Percentiles rank a stretch among this genome's conserved stretches.
phyloP scores from a whole-genome alignment of 176 grass and related monocot species.

The Pontederia paniculata region DNA sequence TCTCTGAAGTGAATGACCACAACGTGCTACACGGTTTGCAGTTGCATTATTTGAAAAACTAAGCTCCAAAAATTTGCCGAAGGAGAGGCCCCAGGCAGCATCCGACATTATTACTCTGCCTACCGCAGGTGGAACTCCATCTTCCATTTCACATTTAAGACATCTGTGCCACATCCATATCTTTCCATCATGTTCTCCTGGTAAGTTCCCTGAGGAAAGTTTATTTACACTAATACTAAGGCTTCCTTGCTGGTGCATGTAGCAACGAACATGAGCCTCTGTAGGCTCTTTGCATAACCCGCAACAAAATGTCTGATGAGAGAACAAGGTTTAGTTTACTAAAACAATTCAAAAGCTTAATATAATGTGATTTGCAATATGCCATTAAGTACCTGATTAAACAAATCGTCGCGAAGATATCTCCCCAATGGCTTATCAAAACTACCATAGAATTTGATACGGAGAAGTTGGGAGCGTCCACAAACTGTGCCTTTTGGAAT shows the following conservation, averaged over 20 bases:
- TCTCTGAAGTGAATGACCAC: slow-evolving; percentile 77
- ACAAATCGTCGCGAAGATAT: slow-evolving; percentile 75
- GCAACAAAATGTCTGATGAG: slow-evolving; percentile 56
- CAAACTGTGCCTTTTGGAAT: slow-evolving; percentile 48
- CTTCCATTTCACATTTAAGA: slow-evolving; percentile 45
- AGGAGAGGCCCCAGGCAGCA: slow-evolving; percentile 78
- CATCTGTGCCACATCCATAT: slow-evolving; percentile 99
- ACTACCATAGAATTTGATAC: slow-evolving; percentile 82
- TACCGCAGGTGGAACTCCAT: slow-evolving; percentile 49
- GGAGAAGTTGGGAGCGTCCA: slow-evolving; percentile 37
- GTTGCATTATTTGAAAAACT: slow-evolving; percentile 71
- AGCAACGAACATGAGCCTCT: slow-evolving; percentile 70
- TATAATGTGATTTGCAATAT: background rate
- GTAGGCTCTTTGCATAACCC: slow-evolving; percentile 56
- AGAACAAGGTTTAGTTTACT: background rate
- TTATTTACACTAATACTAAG: slow-evolving; percentile 58
- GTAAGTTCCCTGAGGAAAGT: slow-evolving; percentile 36
- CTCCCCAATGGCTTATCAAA: slow-evolving; percentile 84
- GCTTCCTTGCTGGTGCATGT: slow-evolving; percentile 61
- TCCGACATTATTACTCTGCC: slow-evolving; percentile 70
- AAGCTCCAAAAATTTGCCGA: slow-evolving; percentile 91
- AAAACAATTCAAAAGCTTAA: background rate
- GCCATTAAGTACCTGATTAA: slow-evolving; percentile 54
- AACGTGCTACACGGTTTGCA: slow-evolving; percentile 58
- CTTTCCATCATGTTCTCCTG: slow-evolving; percentile 60